These are phyloP conservation scores for Flaveria ramosissima DNA, from an alignment of 129 eudicot species.

Conservation along the genomic window DNA sequence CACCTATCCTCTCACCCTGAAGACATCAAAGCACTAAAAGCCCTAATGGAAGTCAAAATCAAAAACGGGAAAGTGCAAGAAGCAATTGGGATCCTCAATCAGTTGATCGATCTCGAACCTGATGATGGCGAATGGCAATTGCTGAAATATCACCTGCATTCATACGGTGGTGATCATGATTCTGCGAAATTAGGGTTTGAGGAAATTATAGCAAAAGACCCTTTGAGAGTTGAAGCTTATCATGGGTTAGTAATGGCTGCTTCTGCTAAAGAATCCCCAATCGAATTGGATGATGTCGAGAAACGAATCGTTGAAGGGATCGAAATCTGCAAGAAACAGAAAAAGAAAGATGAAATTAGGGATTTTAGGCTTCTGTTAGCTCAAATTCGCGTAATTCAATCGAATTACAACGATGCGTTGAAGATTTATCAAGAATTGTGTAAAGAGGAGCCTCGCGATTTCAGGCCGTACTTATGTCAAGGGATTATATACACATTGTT, in stretches of 20 bases:
- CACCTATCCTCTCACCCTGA: slow-evolving; percentile 43
- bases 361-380: slow-evolving; percentile 85
- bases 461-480: slow-evolving; percentile 89
- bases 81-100: slow-evolving; percentile 53
- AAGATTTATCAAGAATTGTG: slow-evolving; percentile 69
- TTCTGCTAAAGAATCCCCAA: slow-evolving; percentile 44
- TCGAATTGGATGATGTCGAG: slow-evolving; percentile 50
- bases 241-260: slow-evolving; percentile 81
- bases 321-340: slow-evolving; percentile 48
- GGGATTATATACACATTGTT: slow-evolving; percentile 84
- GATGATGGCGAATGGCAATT: slow-evolving; percentile 68
- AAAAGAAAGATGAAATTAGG: slow-evolving; percentile 56
- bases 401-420: slow-evolving; percentile 67
- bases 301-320: slow-evolving; percentile 51
- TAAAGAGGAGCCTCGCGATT: slow-evolving; percentile 85
- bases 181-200: slow-evolving; percentile 61
- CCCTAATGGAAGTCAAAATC: slow-evolving; percentile 58
- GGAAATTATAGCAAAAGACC: slow-evolving; percentile 58
- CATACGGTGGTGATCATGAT: slow-evolving; percentile 47
- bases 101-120: slow-evolving; percentile 60
- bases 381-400: slow-evolving; percentile 69
- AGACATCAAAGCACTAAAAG: slow-evolving; percentile 47
- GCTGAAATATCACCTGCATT: slow-evolving; percentile 52
- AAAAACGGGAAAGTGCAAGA: slow-evolving; percentile 50
- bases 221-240: slow-evolving; percentile 74